Conservation (phyloP, 371 early-diverging fungal species). For the Mucor plumbeus region DNA sequence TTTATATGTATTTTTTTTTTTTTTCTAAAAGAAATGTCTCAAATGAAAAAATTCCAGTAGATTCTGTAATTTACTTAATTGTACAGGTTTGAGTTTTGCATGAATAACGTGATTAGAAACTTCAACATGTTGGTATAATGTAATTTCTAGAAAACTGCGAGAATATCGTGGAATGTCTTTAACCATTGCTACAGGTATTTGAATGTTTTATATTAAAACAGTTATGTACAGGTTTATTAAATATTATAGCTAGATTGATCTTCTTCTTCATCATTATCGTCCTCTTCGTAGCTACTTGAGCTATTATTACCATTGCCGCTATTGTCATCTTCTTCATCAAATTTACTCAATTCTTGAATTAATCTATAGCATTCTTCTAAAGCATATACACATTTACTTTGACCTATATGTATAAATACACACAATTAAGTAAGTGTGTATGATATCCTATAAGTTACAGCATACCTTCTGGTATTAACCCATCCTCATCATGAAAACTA, state of each 20-base stretch:
- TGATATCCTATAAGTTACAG: neutral
- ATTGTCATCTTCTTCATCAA: neutral
- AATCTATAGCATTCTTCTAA: constrained; percentile 17
- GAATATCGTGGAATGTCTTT: too few relatives aligned
- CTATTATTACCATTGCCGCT: neutral
- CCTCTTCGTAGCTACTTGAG: neutral
- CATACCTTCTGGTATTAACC: constrained; percentile 81
- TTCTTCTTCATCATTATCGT: neutral
- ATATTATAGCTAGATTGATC: too few relatives aligned
- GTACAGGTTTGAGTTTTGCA: neutral
- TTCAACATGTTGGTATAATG: neutral
- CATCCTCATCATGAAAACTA: constrained; percentile 81
- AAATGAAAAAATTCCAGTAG: neutral
- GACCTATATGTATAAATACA: neutral
- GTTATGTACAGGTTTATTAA: neutral
- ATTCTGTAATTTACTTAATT: too few relatives aligned
- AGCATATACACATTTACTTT: constrained; percentile 12
- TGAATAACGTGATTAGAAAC: neutral
- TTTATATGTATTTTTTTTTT: neutral
- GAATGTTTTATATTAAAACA: too few relatives aligned
- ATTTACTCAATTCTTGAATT: constrained; percentile 12
- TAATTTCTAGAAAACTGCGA: neutral
- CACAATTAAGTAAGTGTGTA: neutral
- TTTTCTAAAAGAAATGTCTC: too few relatives aligned
- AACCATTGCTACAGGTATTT: too few relatives aligned